phyloP scores from a whole-genome alignment of 257 asterid species.

The Knoxia roxburghii region DNA sequence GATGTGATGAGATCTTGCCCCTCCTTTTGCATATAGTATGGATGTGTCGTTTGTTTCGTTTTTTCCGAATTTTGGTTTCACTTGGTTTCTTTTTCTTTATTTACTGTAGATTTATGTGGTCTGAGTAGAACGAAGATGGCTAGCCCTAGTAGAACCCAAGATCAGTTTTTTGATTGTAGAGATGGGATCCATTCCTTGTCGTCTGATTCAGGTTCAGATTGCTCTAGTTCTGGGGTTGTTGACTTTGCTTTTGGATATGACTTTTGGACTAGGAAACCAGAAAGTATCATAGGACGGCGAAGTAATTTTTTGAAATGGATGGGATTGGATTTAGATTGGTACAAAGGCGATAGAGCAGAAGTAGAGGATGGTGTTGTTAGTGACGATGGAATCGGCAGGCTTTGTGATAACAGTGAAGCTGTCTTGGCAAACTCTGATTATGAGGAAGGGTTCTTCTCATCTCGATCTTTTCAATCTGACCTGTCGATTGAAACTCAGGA shows the following conservation, averaged over 20 bases:
- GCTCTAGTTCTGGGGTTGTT: slow-evolving; percentile 33
- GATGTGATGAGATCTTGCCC: slow-evolving; percentile 8
- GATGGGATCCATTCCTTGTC: slow-evolving; percentile 37
- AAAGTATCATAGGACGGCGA: slow-evolving; percentile 63
- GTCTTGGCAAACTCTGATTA: slow-evolving; percentile 44
- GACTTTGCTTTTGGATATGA: slow-evolving; percentile 53
- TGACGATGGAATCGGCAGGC: slow-evolving; percentile 30
- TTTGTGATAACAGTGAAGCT: slow-evolving; percentile 33
- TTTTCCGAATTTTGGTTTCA: background rate
- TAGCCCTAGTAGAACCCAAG: slow-evolving; percentile 36
- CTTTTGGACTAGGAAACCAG: slow-evolving; percentile 59
- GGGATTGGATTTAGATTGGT: slow-evolving; percentile 49
- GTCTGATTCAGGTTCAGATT: slow-evolving; percentile 48
- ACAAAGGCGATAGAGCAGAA: slow-evolving; percentile 20
- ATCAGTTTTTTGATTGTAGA: slow-evolving; percentile 57
- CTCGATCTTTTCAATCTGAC: slow-evolving; percentile 35
- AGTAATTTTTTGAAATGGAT: slow-evolving; percentile 53
- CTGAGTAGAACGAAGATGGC: slow-evolving; percentile 37
- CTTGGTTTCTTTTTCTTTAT: no score
- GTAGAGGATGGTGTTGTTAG: slow-evolving; percentile 19
- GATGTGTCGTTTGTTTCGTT: background rate
- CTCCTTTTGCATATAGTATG: background rate
- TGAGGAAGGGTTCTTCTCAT: slow-evolving; percentile 34
- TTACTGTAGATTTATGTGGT: slow-evolving; percentile 24
- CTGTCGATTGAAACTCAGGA: slow-evolving; percentile 23